These are phyloP conservation scores for Zygosaccharomyces pseudorouxii DNA, from an alignment of 805 yeast species.

Conservation along the genomic window DNA sequence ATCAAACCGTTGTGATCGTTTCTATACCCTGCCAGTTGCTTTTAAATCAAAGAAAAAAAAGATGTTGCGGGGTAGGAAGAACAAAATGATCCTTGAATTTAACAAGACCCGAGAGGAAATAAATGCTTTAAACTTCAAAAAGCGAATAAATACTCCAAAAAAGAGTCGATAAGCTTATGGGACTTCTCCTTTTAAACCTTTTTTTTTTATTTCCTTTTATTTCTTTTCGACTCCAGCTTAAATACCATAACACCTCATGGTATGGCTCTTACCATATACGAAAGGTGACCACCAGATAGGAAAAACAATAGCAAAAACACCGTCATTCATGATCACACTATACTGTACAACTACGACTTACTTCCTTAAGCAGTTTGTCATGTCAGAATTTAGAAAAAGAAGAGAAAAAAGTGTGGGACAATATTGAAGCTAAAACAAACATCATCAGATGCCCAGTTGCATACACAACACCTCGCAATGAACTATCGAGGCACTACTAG, in stretches of 20 bases:
- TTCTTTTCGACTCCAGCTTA: not conserved
- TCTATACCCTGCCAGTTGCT: not conserved
- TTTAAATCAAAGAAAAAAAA: not conserved
- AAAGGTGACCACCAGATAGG: not conserved
- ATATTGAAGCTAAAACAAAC: not conserved
- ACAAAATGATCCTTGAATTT: not conserved
- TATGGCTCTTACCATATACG: not conserved
- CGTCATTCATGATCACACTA: not conserved
- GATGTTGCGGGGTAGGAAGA: not conserved
- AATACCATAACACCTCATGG: not conserved
- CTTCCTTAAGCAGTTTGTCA: not conserved
- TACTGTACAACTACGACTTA: not conserved
- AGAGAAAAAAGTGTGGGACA: not conserved
- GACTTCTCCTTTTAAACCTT: not conserved
- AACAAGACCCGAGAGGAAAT: not conserved
- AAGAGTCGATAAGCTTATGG: too few relatives aligned
- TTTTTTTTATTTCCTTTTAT: not conserved
- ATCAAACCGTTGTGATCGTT: not conserved
- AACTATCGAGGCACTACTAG: not conserved
- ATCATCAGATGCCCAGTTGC: not conserved
- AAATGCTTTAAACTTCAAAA: not conserved
- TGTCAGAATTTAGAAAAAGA: not conserved
- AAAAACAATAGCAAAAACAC: not conserved
- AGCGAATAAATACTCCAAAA: not conserved
- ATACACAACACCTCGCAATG: not conserved